phyloP scores from a whole-genome alignment of 1,284 basidiomycete genomes.

The Trichosporon sp. region DNA sequence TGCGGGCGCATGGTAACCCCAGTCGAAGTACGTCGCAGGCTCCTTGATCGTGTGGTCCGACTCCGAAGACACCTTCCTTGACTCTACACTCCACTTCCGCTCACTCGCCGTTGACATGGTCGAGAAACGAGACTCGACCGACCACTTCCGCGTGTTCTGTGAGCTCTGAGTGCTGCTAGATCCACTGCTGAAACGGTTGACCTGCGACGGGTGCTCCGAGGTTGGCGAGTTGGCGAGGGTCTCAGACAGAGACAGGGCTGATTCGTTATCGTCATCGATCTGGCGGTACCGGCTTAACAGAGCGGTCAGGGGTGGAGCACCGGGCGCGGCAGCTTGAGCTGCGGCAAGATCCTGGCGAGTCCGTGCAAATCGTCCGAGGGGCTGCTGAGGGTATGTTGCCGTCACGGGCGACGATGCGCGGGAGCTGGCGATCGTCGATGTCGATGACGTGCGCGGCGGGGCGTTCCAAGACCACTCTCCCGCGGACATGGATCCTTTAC shows the following conservation, averaged over 20 bases:
- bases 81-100: conserved; percentile 21
- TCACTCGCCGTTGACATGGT: conserved; percentile 4
- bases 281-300: conserved; percentile 34
- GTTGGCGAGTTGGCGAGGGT: conserved; percentile 29
- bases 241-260: conserved; percentile 24
- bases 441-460: conserved; percentile 25
- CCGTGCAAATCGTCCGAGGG: conserved; percentile 44
- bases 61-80: conserved; percentile 27
- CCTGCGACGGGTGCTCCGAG: conserved; percentile 22
- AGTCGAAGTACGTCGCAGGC: conserved; percentile 29
- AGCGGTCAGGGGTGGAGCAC: conserved; percentile 28
- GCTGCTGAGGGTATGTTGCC: conserved; percentile 24
- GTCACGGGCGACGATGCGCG: conserved; percentile 26
- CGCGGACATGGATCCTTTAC: conserved; percentile 7
- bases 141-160: conserved; percentile 28
- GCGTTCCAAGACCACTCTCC: conserved; percentile 19
- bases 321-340: conserved; percentile 29
- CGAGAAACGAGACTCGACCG: conserved; percentile 20
- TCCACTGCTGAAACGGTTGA: conserved; percentile 9
- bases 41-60: conserved; percentile 30
- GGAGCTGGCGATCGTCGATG: conserved; percentile 22
- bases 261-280: conserved; percentile 31
- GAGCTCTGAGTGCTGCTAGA: conserved; percentile 16
- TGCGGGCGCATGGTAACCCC: conserved; percentile 30
- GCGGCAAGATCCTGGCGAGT: conserved; percentile 38